Evolutionary conservation across 495 filamentous ascomycete species (phyloP).

Genomic region (Penicillium herquei): DNA sequence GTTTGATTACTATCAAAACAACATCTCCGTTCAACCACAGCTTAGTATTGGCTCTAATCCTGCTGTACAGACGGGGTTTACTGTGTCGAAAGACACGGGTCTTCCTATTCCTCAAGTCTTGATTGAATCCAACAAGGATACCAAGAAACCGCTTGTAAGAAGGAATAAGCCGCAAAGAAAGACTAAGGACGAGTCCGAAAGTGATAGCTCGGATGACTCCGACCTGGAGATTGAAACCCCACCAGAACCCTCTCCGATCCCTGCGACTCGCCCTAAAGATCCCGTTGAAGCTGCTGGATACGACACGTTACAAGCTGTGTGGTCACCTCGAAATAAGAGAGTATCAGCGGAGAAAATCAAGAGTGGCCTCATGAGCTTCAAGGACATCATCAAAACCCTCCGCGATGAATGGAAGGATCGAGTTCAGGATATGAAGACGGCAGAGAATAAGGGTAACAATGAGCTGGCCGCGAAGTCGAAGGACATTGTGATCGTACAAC

Average conservation of each 20-base stretch:
- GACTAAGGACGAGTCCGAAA: conserved; percentile 39
- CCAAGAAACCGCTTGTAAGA: conserved; percentile 21
- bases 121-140: conserved; percentile 8
- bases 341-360: conserved; percentile 48
- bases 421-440: conserved; percentile 54
- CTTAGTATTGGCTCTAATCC: conserved; percentile 6
- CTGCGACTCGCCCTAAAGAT: conserved; percentile 48
- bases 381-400: conserved; percentile 61
- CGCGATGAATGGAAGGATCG: conserved; percentile 63
- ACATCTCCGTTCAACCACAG: conserved; percentile 26
- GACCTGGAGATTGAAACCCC: conserved; percentile 46
- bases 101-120: conserved; percentile 7
- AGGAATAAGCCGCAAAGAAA: conserved; percentile 30
- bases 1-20: conserved; percentile 34
- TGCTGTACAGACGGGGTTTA: neutral
- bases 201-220: conserved; percentile 50
- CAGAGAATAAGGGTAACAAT: conserved; percentile 51
- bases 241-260: conserved; percentile 54
- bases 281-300: conserved; percentile 56
- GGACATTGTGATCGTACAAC: conserved; percentile 54
- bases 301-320: conserved; percentile 63
- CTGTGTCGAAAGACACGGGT: neutral
- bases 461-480: conserved; percentile 39
- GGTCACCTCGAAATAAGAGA: conserved; percentile 54
- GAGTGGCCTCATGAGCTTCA: conserved; percentile 53